Evolutionary conservation across 768 basidiomycete genomes (phyloP), one percentile per base, ranked within the genome.

Genomic region (Kwoniella mangroviensis): DNA sequence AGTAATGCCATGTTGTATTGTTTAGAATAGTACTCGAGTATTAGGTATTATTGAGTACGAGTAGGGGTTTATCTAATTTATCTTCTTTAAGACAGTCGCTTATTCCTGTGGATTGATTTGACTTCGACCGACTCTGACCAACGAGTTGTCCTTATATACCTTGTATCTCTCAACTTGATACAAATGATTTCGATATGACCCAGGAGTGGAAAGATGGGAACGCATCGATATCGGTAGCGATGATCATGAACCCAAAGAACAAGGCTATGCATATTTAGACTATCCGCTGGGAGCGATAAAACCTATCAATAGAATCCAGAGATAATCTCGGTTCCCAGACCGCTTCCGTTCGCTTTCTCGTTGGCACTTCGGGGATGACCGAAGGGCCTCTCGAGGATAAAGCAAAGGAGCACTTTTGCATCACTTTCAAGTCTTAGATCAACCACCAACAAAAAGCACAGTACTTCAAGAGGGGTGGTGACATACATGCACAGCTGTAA

Each of bases 181-280:
- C 34, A 34, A 34, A 4, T 34, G 9, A 34, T 4, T 34, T 4
- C 9, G 34, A 3, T 34, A 34, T 34, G 34, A 34, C 34, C 34
- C 6, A 34, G 34, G 6, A 34, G 5, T 34, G 34, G 56, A 58
- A 55, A n/a, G 54, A 19, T 55, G 17, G 17, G 24, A 24, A 55
- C 54, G 54, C 12, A 21, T 55, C 19, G 21, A 49, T 49, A 49
- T 49, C 45, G 45, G 13, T 49, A 49, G 45, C 45, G 45, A 22
- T 54, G 4, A 54, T 21, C 7, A 15, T 51, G 6, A 17, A 17
- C 49, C 15, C 15, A 15, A 51, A 58, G 26, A 60, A 41, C 41
- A 40, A 42, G 58, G 58, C 58, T 60, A 60, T 60, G 58, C 58
- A 60, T 60, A 15, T 26, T 60, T 17, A n/a, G 15, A 15, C n/a